Conservation (phyloP, 208 protist genomes). For the Borovskyia barvae region DNA sequence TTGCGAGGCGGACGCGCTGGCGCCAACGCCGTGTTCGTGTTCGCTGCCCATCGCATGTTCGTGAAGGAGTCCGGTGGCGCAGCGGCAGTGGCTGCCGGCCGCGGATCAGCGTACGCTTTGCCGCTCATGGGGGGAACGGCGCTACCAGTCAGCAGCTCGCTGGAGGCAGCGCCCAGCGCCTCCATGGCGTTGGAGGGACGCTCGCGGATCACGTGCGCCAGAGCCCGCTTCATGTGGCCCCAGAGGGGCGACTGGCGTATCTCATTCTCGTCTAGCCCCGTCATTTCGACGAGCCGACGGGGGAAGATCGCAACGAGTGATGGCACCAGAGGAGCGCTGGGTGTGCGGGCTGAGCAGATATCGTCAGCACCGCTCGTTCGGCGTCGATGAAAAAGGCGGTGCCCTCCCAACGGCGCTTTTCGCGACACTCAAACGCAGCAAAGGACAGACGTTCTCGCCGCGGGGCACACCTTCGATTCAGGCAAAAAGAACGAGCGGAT, state of each 20-base stretch:
- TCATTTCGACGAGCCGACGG: slow-evolving; percentile 43
- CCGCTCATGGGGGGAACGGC: slow-evolving; percentile 55
- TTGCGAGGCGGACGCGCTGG: slow-evolving; percentile 64
- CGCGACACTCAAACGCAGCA: no score
- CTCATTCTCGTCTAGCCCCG: slow-evolving; percentile 52
- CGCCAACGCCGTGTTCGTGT: slow-evolving; percentile 66
- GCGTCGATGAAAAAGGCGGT: no score
- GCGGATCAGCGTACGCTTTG: slow-evolving; percentile 60
- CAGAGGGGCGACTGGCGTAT: slow-evolving; percentile 78
- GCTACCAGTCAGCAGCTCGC: slow-evolving; percentile 62
- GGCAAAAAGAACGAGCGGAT: no score
- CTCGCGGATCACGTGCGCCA: slow-evolving; percentile 75
- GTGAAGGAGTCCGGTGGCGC: slow-evolving; percentile 60
- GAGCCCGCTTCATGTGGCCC: slow-evolving; percentile 81
- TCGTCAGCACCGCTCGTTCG: no score
- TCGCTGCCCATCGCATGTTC: slow-evolving; percentile 70
- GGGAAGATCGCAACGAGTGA: no score
- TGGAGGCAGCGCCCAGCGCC: slow-evolving; percentile 65
- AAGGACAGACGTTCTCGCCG: no score
- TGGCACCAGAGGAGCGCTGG: no score
- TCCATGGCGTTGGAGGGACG: slow-evolving; percentile 66
- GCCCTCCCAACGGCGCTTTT: no score
- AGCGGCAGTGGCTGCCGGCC: slow-evolving; percentile 50
- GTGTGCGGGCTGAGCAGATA: no score
- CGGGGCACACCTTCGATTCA: no score